Evolutionary conservation across 1,284 basidiomycete species (phyloP).

Genomic region (Ceratobasidium sp.): DNA sequence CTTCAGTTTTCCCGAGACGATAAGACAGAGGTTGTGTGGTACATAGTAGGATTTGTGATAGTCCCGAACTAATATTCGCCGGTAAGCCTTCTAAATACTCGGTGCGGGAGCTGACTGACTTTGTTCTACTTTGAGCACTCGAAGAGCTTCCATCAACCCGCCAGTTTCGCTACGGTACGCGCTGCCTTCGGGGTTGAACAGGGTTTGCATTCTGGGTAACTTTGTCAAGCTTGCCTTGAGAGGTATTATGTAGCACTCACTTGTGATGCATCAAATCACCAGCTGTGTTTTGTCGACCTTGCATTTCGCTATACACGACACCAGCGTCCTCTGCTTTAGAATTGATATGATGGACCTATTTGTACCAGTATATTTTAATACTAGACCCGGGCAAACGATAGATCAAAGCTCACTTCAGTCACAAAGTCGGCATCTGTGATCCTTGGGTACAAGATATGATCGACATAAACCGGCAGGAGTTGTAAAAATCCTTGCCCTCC

Average conservation of each 20-base stretch:
- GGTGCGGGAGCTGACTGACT: slow-evolving; percentile 60
- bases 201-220: slow-evolving; percentile 69
- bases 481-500: slow-evolving; percentile 96
- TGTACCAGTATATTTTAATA: too few species aligned
- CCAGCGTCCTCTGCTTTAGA: slow-evolving; percentile 90
- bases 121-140: slow-evolving; percentile 87
- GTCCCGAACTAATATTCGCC: slow-evolving; percentile 68
- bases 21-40: slow-evolving; percentile 90
- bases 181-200: slow-evolving; percentile 81
- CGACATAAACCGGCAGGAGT: slow-evolving; percentile 93
- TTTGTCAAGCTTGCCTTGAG: neutral
- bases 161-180: slow-evolving; percentile 97
- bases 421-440: slow-evolving; percentile 90
- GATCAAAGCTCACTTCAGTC: slow-evolving; percentile 72
- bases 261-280: slow-evolving; percentile 88
- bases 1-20: slow-evolving; percentile 81
- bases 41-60: slow-evolving; percentile 94
- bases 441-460: slow-evolving; percentile 97
- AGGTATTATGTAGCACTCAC: slow-evolving; percentile 53
- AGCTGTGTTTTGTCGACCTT: slow-evolving; percentile 93
- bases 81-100: slow-evolving; percentile 17
- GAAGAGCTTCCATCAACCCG: slow-evolving; percentile 90
- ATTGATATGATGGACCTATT: slow-evolving; percentile 92
- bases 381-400: neutral
- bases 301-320: slow-evolving; percentile 99